Evolutionary conservation across 192 early-diverging fungal species (phyloP).

Genomic region (Backusella parvicylindrica): DNA sequence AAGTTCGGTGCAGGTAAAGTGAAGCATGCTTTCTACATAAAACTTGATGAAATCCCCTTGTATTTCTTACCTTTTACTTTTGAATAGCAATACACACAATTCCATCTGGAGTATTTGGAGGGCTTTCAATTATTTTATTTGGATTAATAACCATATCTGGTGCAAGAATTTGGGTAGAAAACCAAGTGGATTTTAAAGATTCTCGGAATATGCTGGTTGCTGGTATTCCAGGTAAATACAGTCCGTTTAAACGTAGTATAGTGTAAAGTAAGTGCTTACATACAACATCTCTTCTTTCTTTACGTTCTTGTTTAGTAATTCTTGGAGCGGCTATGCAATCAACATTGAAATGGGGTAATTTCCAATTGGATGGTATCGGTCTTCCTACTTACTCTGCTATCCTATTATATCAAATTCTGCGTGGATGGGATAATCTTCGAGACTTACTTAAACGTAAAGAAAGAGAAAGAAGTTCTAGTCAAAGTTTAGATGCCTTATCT

Average conservation of each 20-base stretch:
- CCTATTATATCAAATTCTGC: conserved; percentile 36
- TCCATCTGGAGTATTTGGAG: conserved; percentile 52
- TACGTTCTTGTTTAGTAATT: conserved; percentile 19
- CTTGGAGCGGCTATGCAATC: conserved; percentile 43
- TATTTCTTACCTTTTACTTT: background rate
- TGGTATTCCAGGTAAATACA: conserved; percentile 26
- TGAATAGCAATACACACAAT: conserved; percentile 41
- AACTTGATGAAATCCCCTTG: no score
- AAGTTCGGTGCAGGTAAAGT: conserved; percentile 44
- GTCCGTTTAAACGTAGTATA: background rate
- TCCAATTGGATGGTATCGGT: conserved; percentile 48
- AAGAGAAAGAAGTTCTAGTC: background rate
- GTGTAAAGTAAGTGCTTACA: background rate
- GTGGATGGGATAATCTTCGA: conserved; percentile 5
- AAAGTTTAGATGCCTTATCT: background rate
- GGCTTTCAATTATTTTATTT: conserved; percentile 49
- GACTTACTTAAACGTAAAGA: background rate
- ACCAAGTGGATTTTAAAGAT: conserved; percentile 47
- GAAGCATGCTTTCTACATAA: background rate
- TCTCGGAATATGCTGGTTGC: conserved; percentile 47
- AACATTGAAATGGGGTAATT: conserved; percentile 32
- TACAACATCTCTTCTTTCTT: background rate
- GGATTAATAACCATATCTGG: conserved; percentile 50
- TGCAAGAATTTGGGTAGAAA: conserved; percentile 52
- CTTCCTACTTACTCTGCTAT: conserved; percentile 34